Evolutionary conservation across 345 rosid genomes (phyloP).

Genomic region (Citrus medica): DNA sequence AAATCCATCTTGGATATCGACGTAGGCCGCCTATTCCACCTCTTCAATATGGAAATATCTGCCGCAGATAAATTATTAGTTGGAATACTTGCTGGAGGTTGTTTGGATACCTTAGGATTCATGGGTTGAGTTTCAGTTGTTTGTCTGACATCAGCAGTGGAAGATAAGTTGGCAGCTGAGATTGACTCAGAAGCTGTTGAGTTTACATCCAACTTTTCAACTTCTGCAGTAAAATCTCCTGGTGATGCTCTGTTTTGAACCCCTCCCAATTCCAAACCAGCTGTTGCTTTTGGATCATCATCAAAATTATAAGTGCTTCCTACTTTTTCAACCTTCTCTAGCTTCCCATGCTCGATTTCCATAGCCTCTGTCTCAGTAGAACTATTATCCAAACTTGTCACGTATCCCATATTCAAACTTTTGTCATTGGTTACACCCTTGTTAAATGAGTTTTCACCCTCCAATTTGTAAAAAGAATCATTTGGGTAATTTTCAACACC

Average conservation of each 20-base stretch:
- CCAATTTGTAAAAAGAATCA: not conserved
- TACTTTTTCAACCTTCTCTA: constrained; percentile 5
- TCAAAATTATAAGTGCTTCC: not conserved
- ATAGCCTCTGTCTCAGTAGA: constrained; percentile 14
- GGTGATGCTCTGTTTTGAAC: constrained; percentile 6
- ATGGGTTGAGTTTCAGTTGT: not conserved
- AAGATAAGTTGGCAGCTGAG: constrained; percentile 20
- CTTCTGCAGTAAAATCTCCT: constrained; percentile 14
- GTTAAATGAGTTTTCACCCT: constrained; percentile 1
- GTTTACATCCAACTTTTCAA: constrained; percentile 14
- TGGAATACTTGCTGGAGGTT: constrained; percentile 15
- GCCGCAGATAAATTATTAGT: constrained; percentile 8
- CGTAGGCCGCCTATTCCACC: constrained; percentile 25
- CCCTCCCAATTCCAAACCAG: constrained; percentile 1
- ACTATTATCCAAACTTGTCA: not conserved
- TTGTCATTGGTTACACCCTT: not conserved
- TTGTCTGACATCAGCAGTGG: constrained; percentile 3
- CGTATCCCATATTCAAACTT: constrained; percentile 17
- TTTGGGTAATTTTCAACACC: not conserved
- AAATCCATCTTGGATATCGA: constrained; percentile 63
- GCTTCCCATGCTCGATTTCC: constrained; percentile 1
- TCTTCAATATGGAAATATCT: constrained; percentile 21
- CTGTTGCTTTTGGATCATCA: constrained; percentile 4
- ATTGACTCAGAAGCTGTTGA: constrained; percentile 12
- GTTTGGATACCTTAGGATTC: constrained; percentile 8